Evolutionary conservation across 108 stramenopile species (phyloP).

Genomic region (Nitzschia sp.): DNA sequence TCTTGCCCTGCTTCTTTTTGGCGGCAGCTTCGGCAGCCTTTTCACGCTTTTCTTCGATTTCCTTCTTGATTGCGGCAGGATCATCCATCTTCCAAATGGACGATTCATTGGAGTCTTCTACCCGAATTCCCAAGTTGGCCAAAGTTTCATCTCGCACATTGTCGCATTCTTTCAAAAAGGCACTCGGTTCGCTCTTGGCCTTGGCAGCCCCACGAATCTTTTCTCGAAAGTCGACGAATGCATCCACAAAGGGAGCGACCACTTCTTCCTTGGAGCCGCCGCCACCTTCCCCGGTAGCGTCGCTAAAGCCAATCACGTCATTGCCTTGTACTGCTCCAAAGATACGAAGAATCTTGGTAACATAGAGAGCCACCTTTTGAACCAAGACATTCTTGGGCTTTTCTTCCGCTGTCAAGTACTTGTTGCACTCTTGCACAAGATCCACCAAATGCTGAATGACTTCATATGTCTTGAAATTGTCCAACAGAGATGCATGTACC

Average conservation of each 20-base stretch:
- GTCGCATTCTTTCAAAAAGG: conserved; percentile 81
- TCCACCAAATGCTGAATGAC: conserved; percentile 80
- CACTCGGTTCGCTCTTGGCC: conserved; percentile 50
- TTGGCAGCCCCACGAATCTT: conserved; percentile 65
- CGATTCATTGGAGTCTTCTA: conserved; percentile 88
- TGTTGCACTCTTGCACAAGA: conserved; percentile 80
- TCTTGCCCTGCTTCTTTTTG: conserved; percentile 49
- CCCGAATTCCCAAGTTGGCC: conserved; percentile 86
- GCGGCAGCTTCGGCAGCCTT: conserved; percentile 59
- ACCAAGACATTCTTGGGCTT: conserved; percentile 69
- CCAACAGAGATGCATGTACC: conserved; percentile 80
- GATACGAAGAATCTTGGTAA: conserved; percentile 85
- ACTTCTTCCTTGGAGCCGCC: conserved; percentile 47
- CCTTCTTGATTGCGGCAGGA: conserved; percentile 76
- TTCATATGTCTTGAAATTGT: conserved; percentile 94
- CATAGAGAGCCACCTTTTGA: conserved; percentile 79
- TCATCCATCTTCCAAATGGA: conserved; percentile 93
- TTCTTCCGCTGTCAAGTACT: conserved; percentile 59
- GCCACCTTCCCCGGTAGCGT: conserved; percentile 34
- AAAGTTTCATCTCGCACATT: conserved; percentile 88
- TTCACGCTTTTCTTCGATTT: conserved; percentile 72
- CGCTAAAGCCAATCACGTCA: conserved; percentile 83
- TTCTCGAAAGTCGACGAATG: conserved; percentile 84
- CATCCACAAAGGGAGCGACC: conserved; percentile 77
- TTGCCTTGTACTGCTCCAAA: conserved; percentile 87